These are phyloP conservation scores for Colletotrichum sp. DNA, from an alignment of 2,329 filamentous ascomycete species.

Conservation along the genomic window DNA sequence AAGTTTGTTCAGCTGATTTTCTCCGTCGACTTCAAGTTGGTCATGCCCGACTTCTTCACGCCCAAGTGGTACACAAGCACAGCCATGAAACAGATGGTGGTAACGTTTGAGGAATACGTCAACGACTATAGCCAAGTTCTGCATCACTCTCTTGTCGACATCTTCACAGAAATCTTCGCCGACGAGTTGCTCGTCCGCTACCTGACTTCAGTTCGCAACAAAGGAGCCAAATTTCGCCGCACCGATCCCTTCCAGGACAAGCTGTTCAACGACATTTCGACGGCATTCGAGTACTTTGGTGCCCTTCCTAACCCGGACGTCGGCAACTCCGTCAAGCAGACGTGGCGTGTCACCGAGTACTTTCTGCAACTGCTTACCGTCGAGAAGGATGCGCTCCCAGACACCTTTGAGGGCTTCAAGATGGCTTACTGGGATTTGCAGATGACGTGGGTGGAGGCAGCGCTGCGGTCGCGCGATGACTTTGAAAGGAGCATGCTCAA, in stretches of 20 bases:
- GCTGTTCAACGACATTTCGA: conserved; percentile 90
- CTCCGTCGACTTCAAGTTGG: conserved; percentile 82
- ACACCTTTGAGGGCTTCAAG: conserved; percentile 86
- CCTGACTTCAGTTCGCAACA: conserved; percentile 84
- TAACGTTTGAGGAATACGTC: conserved; percentile 95
- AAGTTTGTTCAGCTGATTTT: conserved; percentile 90
- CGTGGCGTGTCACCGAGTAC: conserved; percentile 89
- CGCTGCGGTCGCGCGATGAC: conserved; percentile 85
- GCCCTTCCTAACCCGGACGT: conserved; percentile 73
- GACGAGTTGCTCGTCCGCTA: conserved; percentile 91
- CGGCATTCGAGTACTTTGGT: conserved; percentile 89
- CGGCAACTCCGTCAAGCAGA: conserved; percentile 79
- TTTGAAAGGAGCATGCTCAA: conserved; percentile 92
- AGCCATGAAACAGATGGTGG: conserved; percentile 91
- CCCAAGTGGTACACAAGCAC: conserved; percentile 85
- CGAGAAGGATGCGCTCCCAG: conserved; percentile 74
- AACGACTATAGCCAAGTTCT: conserved; percentile 84
- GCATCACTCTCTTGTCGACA: conserved; percentile 86
- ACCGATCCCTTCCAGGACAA: conserved; percentile 89
- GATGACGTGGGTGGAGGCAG: conserved; percentile 93
- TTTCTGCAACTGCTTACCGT: conserved; percentile 82
- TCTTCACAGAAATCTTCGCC: conserved; percentile 91
- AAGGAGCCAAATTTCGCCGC: conserved; percentile 85
- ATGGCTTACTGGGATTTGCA: conserved; percentile 90
- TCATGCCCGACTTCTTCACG: conserved; percentile 91